Evolutionary conservation across 148 eudicot genomes (phyloP).

Genomic region (Oxyria digyna): DNA sequence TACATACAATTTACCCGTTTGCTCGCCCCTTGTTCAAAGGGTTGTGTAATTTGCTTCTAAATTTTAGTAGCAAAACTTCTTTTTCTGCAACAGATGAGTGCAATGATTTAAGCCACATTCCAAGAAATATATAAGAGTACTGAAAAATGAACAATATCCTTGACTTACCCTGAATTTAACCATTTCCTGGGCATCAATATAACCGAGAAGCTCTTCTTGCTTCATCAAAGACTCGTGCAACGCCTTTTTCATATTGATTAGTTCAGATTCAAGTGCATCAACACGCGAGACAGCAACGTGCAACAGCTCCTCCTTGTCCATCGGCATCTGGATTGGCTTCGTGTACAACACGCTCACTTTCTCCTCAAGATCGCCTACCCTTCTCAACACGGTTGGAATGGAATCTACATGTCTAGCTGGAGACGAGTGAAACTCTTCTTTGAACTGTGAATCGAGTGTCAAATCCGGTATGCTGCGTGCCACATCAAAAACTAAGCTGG

Average conservation of each 20-base stretch:
- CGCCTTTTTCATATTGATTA: constrained; percentile 13
- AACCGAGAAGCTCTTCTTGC: constrained; percentile 15
- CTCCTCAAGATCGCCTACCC: constrained; percentile 12
- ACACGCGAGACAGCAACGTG: constrained; percentile 8
- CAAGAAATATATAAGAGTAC: neutral
- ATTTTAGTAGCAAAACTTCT: constrained; percentile 9
- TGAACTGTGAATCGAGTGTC: constrained; percentile 3
- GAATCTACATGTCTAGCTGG: neutral
- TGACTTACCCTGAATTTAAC: constrained; percentile 6
- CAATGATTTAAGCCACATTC: neutral
- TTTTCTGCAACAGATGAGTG: constrained; percentile 2
- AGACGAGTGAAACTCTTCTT: constrained; percentile 7
- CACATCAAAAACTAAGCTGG: neutral
- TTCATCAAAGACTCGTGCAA: constrained; percentile 13
- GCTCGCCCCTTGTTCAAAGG: no score
- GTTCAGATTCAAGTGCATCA: constrained; percentile 13
- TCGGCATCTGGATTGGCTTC: constrained; percentile 11
- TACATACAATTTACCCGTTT: no score
- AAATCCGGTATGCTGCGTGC: constrained; percentile 5
- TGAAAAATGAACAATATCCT: neutral
- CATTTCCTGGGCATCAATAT: constrained; percentile 9
- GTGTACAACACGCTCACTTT: neutral
- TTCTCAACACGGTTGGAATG: constrained; percentile 9
- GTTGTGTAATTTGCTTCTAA: neutral
- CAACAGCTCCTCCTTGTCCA: constrained; percentile 13